These are phyloP conservation scores for Sambucus nigra DNA, from an alignment of 129 eudicot genomes.

Conservation along the genomic window DNA sequence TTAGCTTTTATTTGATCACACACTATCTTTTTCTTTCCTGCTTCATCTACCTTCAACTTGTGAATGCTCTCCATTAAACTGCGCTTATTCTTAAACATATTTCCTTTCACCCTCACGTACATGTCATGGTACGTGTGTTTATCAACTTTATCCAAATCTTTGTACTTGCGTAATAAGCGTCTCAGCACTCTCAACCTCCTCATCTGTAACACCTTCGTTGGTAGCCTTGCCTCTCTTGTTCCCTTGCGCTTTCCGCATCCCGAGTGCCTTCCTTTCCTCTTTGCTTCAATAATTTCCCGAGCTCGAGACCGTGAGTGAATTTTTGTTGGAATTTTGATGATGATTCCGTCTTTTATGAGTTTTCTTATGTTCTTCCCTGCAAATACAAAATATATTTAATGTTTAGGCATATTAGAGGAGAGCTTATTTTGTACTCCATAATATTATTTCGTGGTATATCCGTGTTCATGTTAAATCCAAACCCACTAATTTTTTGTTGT, in stretches of 20 bases:
- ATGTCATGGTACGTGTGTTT: slow-evolving; percentile 28
- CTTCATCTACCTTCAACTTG: slow-evolving; percentile 18
- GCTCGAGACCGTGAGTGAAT: slow-evolving; percentile 24
- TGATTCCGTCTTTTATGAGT: slow-evolving; percentile 23
- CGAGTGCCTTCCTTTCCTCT: slow-evolving; percentile 30
- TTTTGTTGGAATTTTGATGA: slow-evolving; percentile 16
- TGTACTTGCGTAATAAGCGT: slow-evolving; percentile 19
- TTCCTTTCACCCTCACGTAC: slow-evolving; percentile 39
- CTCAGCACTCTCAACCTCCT: slow-evolving; percentile 24
- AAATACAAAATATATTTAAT: neutral
- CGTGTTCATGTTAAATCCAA: too few species aligned
- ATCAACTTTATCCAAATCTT: slow-evolving; percentile 23
- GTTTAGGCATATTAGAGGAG: neutral
- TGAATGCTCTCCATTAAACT: slow-evolving; percentile 24
- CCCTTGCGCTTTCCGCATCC: slow-evolving; percentile 31
- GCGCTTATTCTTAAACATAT: slow-evolving; percentile 32
- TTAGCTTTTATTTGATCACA: slow-evolving; percentile 9
- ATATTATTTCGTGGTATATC: too few species aligned
- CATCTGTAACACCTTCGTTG: slow-evolving; percentile 27
- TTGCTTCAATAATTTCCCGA: slow-evolving; percentile 16
- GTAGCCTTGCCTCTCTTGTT: slow-evolving; percentile 28
- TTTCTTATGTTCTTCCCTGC: slow-evolving; percentile 20
- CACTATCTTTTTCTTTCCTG: slow-evolving; percentile 12
- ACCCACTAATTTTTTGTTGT: too few species aligned
- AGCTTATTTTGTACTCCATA: too few species aligned